Evolutionary conservation across 2,329 filamentous ascomycete genomes (phyloP).

Genomic region (Didymella segeticola): DNA sequence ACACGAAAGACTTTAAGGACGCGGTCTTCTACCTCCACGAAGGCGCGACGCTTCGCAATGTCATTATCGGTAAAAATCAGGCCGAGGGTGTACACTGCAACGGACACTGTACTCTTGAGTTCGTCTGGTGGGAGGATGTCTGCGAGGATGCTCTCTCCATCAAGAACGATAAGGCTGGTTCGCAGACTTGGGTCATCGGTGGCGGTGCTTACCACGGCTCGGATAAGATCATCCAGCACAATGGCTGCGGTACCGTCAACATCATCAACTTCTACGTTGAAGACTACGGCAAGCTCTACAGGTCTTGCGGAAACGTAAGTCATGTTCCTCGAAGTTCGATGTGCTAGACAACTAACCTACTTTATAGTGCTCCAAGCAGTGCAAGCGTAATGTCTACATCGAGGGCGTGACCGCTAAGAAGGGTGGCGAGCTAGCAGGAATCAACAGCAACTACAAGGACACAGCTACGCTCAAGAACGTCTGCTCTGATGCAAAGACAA

Average conservation of each 20-base stretch:
- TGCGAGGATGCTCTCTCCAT: conserved; percentile 49
- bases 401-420: conserved; percentile 50
- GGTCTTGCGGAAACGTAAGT: conserved; percentile 52
- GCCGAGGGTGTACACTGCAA: too few species aligned
- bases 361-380: conserved; percentile 49
- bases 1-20: conserved; percentile 42
- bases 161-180: conserved; percentile 38
- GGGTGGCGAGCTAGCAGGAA: conserved; percentile 54
- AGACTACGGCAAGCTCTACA: conserved; percentile 51
- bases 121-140: conserved; percentile 52
- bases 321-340: neutral
- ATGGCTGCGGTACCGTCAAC: conserved; percentile 49
- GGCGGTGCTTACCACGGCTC: conserved; percentile 48
- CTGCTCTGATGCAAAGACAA: conserved; percentile 29
- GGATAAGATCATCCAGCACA: conserved; percentile 52
- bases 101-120: conserved; percentile 55
- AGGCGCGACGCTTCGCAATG: conserved; percentile 59
- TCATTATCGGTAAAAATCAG: conserved; percentile 60
- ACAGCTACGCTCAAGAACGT: conserved; percentile 50
- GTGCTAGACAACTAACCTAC: neutral
- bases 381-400: conserved; percentile 54
- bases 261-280: conserved; percentile 44
- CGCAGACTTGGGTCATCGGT: conserved; percentile 49
- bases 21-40: conserved; percentile 59
- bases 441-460: conserved; percentile 59